Conservation (phyloP, 1,139 yeast species). For the Ogataea hybrid region DNA sequence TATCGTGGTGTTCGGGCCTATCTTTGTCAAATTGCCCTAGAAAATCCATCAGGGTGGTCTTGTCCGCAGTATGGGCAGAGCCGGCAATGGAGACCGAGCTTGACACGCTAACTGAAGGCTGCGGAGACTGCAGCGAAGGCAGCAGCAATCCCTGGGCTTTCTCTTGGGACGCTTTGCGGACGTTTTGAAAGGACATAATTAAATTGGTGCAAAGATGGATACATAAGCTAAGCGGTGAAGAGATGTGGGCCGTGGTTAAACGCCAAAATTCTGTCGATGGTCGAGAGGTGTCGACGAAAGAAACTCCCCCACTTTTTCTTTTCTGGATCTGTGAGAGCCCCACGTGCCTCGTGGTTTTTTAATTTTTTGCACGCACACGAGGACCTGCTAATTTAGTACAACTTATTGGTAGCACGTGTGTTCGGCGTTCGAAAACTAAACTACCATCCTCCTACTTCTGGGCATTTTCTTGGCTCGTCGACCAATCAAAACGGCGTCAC, state of each 20-base stretch:
- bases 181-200: constrained; percentile 8
- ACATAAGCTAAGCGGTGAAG: constrained; percentile 4
- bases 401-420: constrained; percentile 7
- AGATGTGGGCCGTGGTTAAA: not conserved
- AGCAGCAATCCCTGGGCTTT: constrained; percentile 18
- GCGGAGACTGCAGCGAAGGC: constrained; percentile 21
- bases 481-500: not conserved
- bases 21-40: constrained; percentile 18
- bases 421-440: not conserved
- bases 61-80: constrained; percentile 8
- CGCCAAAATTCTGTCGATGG: not conserved
- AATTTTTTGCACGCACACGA: constrained; percentile 9
- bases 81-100: constrained; percentile 17
- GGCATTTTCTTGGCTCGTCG: not conserved
- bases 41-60: constrained; percentile 14
- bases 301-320: not conserved
- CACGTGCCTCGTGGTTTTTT: constrained; percentile 3
- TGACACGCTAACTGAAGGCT: constrained; percentile 24
- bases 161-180: constrained; percentile 8
- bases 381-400: constrained; percentile 4
- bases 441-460: not conserved
- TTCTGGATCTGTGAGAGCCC: not conserved
- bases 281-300: constrained; percentile 1
- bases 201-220: constrained; percentile 10
- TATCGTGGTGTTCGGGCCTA: constrained; percentile 4